These are phyloP conservation scores for Coniferiporia weirii DNA, from an alignment of 1,284 basidiomycete species.

Conservation along the genomic window DNA sequence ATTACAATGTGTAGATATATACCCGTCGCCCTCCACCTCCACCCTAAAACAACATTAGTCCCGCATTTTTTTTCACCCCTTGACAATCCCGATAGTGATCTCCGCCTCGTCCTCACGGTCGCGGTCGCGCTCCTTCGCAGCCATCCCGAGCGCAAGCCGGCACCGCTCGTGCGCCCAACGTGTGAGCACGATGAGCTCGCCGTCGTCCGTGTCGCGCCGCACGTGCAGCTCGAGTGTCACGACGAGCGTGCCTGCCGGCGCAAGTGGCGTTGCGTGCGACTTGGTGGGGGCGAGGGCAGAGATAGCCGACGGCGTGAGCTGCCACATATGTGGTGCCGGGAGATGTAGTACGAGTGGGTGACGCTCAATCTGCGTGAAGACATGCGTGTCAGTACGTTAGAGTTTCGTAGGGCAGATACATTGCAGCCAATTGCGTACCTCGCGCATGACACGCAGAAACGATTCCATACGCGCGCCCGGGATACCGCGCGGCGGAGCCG, in stretches of 20 bases:
- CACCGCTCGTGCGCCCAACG: conserved; percentile 68
- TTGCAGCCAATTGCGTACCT: conserved; percentile 41
- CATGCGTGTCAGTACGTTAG: conserved; percentile 7
- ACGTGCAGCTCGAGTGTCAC: conserved; percentile 81
- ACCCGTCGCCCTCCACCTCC: neutral
- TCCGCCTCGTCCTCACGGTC: conserved; percentile 33
- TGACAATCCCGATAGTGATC: conserved; percentile 46
- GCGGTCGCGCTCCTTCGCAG: conserved; percentile 26
- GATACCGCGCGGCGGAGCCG: conserved; percentile 63
- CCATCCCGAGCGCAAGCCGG: conserved; percentile 33
- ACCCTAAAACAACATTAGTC: neutral
- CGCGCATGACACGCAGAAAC: conserved; percentile 73
- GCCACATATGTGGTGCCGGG: conserved; percentile 82
- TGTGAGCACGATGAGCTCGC: conserved; percentile 68
- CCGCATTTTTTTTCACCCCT: conserved; percentile 24
- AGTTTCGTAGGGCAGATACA: conserved; percentile 7
- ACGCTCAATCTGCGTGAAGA: conserved; percentile 54
- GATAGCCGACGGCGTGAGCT: conserved; percentile 50
- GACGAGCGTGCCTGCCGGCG: conserved; percentile 48
- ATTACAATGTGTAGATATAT: neutral
- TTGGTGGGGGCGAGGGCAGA: conserved; percentile 4
- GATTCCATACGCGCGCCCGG: conserved; percentile 66
- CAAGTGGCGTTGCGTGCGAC: conserved; percentile 17
- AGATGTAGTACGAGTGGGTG: conserved; percentile 76
- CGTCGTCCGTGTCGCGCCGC: conserved; percentile 59